Evolutionary conservation across 176 grass and related monocot genomes (phyloP).

Genomic region (Musa beccarii): DNA sequence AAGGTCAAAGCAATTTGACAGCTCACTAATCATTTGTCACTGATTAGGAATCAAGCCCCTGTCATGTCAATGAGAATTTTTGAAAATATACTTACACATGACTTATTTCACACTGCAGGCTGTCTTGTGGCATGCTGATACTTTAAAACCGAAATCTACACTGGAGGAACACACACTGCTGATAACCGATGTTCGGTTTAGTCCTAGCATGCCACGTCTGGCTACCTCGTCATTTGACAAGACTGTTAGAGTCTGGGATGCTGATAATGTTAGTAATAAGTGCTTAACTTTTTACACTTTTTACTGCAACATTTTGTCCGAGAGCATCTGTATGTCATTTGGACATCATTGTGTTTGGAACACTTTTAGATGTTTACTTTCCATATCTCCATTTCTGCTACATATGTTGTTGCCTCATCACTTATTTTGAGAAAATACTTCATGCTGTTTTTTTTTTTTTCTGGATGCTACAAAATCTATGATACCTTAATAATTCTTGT

Average conservation of each 20-base stretch:
- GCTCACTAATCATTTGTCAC: background rate
- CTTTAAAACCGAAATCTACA: constrained; percentile 18
- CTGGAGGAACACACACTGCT: constrained; percentile 19
- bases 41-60: background rate
- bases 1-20: constrained; percentile 42
- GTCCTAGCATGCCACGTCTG: constrained; percentile 11
- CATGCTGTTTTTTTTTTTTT: background rate
- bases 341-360: too few relatives aligned
- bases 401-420: background rate
- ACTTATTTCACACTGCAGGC: constrained; percentile 13
- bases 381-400: background rate
- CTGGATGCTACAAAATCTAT: background rate
- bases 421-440: background rate
- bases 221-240: constrained; percentile 20
- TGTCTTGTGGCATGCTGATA: constrained; percentile 23
- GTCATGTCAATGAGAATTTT: background rate
- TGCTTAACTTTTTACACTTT: background rate
- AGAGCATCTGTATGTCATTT: too few relatives aligned
- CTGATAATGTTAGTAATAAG: constrained; percentile 15
- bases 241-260: constrained; percentile 24
- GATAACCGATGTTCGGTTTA: constrained; percentile 16
- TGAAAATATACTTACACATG: background rate
- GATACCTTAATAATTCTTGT: background rate
- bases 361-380: background rate
- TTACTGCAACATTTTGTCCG: background rate